These are phyloP conservation scores for Biancaea sappan DNA, from an alignment of 306 rosid species.

Conservation along the genomic window DNA sequence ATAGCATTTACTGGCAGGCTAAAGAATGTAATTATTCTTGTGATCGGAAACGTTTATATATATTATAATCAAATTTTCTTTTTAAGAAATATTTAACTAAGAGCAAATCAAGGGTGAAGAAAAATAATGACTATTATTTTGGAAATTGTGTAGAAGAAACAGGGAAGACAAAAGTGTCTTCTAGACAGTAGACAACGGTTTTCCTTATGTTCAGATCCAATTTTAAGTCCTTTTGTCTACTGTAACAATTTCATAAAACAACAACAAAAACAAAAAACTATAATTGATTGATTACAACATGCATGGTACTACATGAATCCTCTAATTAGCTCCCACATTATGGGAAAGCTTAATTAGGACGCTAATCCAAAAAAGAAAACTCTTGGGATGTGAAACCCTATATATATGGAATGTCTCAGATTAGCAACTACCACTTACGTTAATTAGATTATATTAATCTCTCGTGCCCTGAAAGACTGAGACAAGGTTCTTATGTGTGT, in stretches of 20 bases:
- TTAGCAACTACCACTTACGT: background rate
- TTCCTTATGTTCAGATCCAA: background rate
- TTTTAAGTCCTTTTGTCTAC: background rate
- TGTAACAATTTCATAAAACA: background rate
- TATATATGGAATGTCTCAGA: background rate
- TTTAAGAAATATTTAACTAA: too few species aligned
- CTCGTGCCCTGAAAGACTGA: background rate
- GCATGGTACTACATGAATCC: background rate
- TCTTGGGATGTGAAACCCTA: constrained; percentile 1
- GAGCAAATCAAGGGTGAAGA: too few species aligned
- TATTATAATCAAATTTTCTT: too few species aligned
- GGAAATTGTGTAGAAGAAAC: background rate
- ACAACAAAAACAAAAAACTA: too few species aligned
- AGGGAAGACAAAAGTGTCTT: constrained; percentile 5
- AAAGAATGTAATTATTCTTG: too few species aligned
- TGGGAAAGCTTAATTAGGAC: background rate
- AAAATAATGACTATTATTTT: background rate
- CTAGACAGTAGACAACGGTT: background rate
- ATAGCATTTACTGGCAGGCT: too few species aligned
- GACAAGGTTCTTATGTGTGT: too few species aligned
- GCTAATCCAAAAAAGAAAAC: background rate
- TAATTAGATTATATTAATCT: background rate
- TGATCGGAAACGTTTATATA: too few species aligned
- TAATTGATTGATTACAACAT: too few species aligned
- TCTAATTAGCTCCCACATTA: background rate